Percentiles rank a stretch among this genome's conserved stretches.
Evolutionary conservation across 306 rosid genomes (phyloP).

Genomic region (Prinsepia uniflora): DNA sequence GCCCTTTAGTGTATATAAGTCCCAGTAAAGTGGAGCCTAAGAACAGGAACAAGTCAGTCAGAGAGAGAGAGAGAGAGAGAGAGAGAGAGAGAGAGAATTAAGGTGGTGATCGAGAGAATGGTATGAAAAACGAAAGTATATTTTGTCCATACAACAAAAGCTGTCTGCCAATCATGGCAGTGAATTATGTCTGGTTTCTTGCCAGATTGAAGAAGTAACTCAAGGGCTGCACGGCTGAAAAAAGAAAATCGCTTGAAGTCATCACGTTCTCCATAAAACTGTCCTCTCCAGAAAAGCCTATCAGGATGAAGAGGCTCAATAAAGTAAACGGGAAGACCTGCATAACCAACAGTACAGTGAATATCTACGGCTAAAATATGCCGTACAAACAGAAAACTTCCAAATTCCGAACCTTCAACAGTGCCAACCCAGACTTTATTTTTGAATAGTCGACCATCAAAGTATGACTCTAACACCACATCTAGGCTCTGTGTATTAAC

Average conservation of each 20-base stretch:
- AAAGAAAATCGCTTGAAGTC: conserved; percentile 89
- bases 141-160: conserved; percentile 71
- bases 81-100: not conserved
- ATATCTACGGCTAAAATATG: conserved; percentile 20
- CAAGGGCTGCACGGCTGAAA: conserved; percentile 94
- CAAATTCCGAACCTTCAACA: conserved; percentile 57
- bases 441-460: conserved; percentile 74
- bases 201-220: conserved; percentile 87
- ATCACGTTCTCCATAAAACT: conserved; percentile 75
- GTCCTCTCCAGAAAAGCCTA: conserved; percentile 81
- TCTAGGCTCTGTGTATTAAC: conserved; percentile 56
- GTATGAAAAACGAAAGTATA: conserved; percentile 11
- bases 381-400: conserved; percentile 15
- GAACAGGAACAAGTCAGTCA: conserved; percentile 26
- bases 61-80: conserved; percentile 7
- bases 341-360: conserved; percentile 28
- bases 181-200: conserved; percentile 96
- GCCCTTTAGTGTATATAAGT: conserved; percentile 67
- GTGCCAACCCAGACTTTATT: conserved; percentile 94
- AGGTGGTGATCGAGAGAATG: conserved; percentile 17
- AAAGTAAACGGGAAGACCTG: conserved; percentile 97
- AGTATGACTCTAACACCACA: conserved; percentile 68
- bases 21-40: conserved; percentile 98
- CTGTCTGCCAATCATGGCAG: conserved; percentile 99
- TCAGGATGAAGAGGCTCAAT: conserved; percentile 93